These are phyloP conservation scores for Cystofilobasidium capitatum DNA, from an alignment of 768 basidiomycete genomes.

Conservation along the genomic window DNA sequence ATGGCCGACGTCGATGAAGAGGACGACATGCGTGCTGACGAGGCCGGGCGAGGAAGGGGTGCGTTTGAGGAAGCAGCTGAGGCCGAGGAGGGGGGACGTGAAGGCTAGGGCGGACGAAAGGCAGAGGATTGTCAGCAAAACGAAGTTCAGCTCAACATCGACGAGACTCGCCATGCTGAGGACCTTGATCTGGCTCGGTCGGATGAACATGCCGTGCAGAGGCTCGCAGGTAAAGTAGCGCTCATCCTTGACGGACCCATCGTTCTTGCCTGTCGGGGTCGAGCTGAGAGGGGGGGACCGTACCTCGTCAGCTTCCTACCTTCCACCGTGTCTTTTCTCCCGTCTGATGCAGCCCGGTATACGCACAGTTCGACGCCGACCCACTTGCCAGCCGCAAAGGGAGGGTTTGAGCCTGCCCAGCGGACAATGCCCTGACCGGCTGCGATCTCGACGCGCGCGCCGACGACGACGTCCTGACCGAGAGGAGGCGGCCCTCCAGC, in stretches of 20 bases:
- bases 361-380: slow-evolving; percentile 75
- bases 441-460: slow-evolving; percentile 67
- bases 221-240: slow-evolving; percentile 71
- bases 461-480: slow-evolving; percentile 39
- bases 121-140: not conserved
- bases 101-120: not conserved
- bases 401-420: slow-evolving; percentile 66
- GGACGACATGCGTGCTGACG: not conserved
- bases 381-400: slow-evolving; percentile 85
- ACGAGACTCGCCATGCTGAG: slow-evolving; percentile 41
- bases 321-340: not conserved
- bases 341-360: not conserved
- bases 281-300: not conserved
- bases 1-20: not conserved
- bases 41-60: not conserved
- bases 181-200: slow-evolving; percentile 69
- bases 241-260: slow-evolving; percentile 71
- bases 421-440: slow-evolving; percentile 76
- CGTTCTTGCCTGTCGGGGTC: slow-evolving; percentile 80
- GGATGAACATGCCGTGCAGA: slow-evolving; percentile 77
- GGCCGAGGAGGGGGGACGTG: slow-evolving; percentile 19
- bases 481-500: not conserved
- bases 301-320: not conserved
- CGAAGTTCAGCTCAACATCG: slow-evolving; percentile 24
- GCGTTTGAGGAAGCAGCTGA: not conserved